These are phyloP conservation scores for Aspergillus pseudonomiae DNA, from an alignment of 2,329 filamentous ascomycete species.

Conservation along the genomic window DNA sequence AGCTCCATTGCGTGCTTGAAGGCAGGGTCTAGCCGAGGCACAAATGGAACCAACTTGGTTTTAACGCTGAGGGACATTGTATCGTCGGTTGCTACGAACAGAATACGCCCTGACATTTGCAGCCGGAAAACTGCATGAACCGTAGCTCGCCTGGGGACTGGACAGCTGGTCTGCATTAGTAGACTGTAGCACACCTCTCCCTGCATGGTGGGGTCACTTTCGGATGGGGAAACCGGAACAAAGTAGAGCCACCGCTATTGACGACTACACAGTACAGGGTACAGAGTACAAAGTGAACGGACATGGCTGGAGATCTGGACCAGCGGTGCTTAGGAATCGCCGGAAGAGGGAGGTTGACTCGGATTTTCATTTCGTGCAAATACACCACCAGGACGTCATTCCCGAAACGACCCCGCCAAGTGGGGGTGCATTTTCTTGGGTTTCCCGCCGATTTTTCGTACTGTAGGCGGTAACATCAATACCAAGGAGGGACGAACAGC, in stretches of 20 bases:
- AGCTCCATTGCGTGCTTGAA: neutral
- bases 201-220: neutral
- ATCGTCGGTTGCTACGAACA: neutral
- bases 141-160: neutral
- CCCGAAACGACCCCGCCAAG: slow-evolving; percentile 23
- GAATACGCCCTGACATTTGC: neutral
- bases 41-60: neutral
- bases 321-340: slow-evolving; percentile 24
- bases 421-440: slow-evolving; percentile 11
- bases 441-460: neutral
- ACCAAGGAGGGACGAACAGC: neutral
- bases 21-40: neutral
- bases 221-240: too few relatives aligned
- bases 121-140: neutral
- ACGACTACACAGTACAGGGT: too few relatives aligned
- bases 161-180: neutral
- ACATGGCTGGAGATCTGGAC: slow-evolving; percentile 9
- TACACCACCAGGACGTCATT: slow-evolving; percentile 28
- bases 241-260: too few relatives aligned
- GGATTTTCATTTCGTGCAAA: neutral
- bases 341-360: slow-evolving; percentile 2
- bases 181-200: neutral
- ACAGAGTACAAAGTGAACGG: too few relatives aligned
- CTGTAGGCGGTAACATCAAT: neutral
- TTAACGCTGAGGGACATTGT: too few relatives aligned